Evolutionary conservation across 1,284 basidiomycete genomes (phyloP).

Genomic region (Naganishia sp.): DNA sequence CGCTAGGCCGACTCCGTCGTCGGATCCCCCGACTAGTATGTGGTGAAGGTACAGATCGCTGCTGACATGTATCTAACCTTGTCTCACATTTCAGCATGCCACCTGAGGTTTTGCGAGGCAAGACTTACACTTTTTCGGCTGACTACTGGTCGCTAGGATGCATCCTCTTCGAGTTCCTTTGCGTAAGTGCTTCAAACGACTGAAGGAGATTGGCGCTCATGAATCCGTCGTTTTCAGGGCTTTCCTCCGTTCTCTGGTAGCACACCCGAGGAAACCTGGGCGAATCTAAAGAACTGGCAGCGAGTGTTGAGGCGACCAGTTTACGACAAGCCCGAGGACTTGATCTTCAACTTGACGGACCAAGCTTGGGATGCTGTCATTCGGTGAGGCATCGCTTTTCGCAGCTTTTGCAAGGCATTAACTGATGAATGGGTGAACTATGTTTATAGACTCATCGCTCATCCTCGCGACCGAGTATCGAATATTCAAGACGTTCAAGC

Average conservation of each 20-base stretch:
- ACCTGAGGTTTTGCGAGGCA: slow-evolving; percentile 86
- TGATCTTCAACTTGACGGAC: slow-evolving; percentile 95
- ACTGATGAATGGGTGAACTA: too few relatives aligned
- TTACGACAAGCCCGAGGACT: slow-evolving; percentile 92
- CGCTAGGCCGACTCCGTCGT: slow-evolving; percentile 87
- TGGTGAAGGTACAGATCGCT: neutral
- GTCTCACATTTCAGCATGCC: slow-evolving; percentile 47
- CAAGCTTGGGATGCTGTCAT: slow-evolving; percentile 95
- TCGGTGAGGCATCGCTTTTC: slow-evolving; percentile 57
- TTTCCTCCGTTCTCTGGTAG: slow-evolving; percentile 98
- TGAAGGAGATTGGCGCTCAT: neutral
- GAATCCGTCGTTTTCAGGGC: slow-evolving; percentile 56
- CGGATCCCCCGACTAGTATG: slow-evolving; percentile 88
- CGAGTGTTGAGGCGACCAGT: slow-evolving; percentile 87
- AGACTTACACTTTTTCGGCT: slow-evolving; percentile 91
- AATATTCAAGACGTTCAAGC: slow-evolving; percentile 70
- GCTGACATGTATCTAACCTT: slow-evolving; percentile 39
- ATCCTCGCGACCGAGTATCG: slow-evolving; percentile 75
- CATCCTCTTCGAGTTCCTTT: slow-evolving; percentile 96
- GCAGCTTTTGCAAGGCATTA: too few relatives aligned
- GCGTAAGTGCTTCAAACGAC: slow-evolving; percentile 42
- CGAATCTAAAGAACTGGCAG: slow-evolving; percentile 97
- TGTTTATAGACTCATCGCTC: slow-evolving; percentile 65
- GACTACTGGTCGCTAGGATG: slow-evolving; percentile 99
- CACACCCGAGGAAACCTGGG: slow-evolving; percentile 97